Percentiles rank a stretch among this genome's conserved stretches.
Evolutionary conservation across 495 filamentous ascomycete species (phyloP).

Genomic region (Clavariopsis aquatica): DNA sequence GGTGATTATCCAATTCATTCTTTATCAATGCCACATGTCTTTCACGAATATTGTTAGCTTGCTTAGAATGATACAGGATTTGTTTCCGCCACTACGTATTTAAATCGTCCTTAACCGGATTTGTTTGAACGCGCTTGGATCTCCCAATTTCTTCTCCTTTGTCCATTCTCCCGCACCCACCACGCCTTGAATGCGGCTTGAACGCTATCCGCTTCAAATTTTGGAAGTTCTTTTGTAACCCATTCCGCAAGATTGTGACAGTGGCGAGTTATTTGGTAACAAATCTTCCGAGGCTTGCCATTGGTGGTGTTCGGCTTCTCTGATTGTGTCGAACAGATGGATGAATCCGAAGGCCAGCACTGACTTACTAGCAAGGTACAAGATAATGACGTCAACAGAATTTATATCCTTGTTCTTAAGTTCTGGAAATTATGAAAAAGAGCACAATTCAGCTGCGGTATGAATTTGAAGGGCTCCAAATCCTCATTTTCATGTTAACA

Average conservation of each 20-base stretch:
- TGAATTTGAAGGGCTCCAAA: too few relatives aligned
- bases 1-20: neutral
- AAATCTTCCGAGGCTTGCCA: too few relatives aligned
- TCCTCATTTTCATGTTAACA: too few relatives aligned
- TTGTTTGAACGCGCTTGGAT: neutral
- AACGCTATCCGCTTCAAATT: neutral
- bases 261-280: too few relatives aligned
- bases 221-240: neutral
- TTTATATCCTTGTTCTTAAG: too few relatives aligned
- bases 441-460: too few relatives aligned
- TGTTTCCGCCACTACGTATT: neutral
- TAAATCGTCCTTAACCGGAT: neutral
- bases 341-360: too few relatives aligned
- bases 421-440: too few relatives aligned
- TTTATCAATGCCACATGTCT: neutral
- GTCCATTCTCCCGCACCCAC: neutral
- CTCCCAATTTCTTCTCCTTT: neutral
- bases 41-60: neutral
- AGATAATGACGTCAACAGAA: too few relatives aligned
- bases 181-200: neutral
- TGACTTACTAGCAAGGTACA: too few relatives aligned
- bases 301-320: too few relatives aligned
- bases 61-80: neutral
- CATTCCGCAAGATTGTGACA: neutral
- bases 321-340: too few relatives aligned